These are phyloP conservation scores for Trichoderma afroharzianum DNA, from an alignment of 2,329 filamentous ascomycete species.

Conservation along the genomic window DNA sequence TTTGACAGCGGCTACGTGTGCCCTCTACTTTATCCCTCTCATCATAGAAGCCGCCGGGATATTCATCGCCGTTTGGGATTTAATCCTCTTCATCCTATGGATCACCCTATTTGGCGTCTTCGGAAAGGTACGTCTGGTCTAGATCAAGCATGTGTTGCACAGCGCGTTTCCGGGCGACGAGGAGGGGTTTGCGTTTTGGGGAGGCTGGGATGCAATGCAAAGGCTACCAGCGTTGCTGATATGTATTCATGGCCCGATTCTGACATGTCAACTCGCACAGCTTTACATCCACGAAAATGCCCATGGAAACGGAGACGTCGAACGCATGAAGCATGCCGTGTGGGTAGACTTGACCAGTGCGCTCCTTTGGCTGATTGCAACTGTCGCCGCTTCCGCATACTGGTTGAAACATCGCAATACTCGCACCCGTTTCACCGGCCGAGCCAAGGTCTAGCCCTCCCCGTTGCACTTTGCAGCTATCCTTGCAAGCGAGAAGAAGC, in stretches of 20 bases:
- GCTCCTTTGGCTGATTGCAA: constrained; percentile 69
- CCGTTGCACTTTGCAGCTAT: not conserved
- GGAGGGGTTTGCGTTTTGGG: not conserved
- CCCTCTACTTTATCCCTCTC: constrained; percentile 64
- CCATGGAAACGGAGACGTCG: constrained; percentile 59
- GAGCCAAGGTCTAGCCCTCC: constrained; percentile 46
- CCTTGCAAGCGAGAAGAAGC: not conserved
- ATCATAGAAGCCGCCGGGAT: constrained; percentile 47
- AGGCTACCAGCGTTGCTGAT: not conserved
- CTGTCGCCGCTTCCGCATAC: constrained; percentile 51
- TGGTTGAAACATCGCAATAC: constrained; percentile 56
- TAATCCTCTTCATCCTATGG: constrained; percentile 73
- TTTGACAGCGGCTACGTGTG: constrained; percentile 60
- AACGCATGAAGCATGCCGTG: constrained; percentile 80
- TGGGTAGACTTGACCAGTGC: constrained; percentile 77
- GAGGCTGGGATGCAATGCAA: not conserved
- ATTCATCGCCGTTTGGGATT: constrained; percentile 64
- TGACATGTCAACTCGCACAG: constrained; percentile 27
- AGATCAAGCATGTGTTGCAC: not conserved
- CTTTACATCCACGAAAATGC: constrained; percentile 70
- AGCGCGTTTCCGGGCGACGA: not conserved
- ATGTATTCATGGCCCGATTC: not conserved
- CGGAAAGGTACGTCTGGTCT: constrained; percentile 50
- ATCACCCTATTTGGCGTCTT: constrained; percentile 81
- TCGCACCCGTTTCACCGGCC: constrained; percentile 55